Percentiles rank a stretch among this genome's conserved stretches.
phyloP scores from a whole-genome alignment of 345 rosid species.

The Chamaenerion angustifolium region DNA sequence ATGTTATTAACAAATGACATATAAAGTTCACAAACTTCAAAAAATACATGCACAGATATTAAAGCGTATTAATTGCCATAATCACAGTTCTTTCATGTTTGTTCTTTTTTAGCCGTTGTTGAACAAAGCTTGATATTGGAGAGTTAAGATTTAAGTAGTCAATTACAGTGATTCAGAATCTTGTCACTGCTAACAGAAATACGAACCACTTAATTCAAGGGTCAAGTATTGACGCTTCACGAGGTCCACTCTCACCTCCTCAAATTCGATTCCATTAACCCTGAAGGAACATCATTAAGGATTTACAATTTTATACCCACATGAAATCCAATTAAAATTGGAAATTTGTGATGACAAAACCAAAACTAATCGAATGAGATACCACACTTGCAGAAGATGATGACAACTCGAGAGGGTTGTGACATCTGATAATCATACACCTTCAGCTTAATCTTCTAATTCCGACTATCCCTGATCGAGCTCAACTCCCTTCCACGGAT shows the following conservation, averaged over 20 bases:
- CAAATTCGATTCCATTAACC: slow-evolving; percentile 59
- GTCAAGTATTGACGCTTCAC: slow-evolving; percentile 39
- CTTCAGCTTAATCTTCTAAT: slow-evolving; percentile 43
- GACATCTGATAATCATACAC: slow-evolving; percentile 62
- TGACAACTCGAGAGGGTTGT: slow-evolving; percentile 66
- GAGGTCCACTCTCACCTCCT: slow-evolving; percentile 46
- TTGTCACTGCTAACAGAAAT: neutral
- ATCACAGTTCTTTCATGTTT: too few relatives aligned
- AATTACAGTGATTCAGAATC: neutral
- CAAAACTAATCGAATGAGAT: neutral
- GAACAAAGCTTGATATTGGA: too few relatives aligned
- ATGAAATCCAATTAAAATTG: neutral
- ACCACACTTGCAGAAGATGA: slow-evolving; percentile 81
- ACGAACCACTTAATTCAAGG: slow-evolving; percentile 53
- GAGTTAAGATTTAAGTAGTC: too few relatives aligned
- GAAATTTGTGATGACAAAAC: neutral
- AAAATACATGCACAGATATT: neutral
- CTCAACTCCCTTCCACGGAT: too few relatives aligned
- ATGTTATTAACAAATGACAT: too few relatives aligned
- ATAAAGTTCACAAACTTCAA: too few relatives aligned
- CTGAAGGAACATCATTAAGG: slow-evolving; percentile 13
- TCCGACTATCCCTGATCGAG: neutral
- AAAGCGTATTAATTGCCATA: too few relatives aligned
- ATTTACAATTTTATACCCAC: neutral
- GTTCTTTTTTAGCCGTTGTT: too few relatives aligned